phyloP scores from a whole-genome alignment of 352 stramenopile species.

The Thalassiosira livingstoniorum region DNA sequence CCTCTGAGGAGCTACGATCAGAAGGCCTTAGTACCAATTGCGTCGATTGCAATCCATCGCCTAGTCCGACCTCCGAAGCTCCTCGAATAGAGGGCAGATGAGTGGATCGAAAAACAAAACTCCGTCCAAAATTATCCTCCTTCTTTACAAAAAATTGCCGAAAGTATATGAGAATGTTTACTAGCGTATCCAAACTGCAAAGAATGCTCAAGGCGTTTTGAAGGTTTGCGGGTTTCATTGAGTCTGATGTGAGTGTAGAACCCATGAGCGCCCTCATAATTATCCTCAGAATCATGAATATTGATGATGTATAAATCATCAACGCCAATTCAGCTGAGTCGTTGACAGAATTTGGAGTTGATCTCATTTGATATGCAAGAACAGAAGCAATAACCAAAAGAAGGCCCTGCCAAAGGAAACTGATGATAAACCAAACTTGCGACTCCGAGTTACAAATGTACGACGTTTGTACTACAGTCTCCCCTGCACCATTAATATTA shows the following conservation, averaged over 20 bases:
- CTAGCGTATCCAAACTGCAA: constrained; percentile 3
- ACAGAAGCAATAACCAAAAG: background rate
- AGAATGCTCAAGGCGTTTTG: constrained; percentile 1
- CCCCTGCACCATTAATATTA: background rate
- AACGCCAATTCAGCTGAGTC: constrained; percentile 14
- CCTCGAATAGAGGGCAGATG: too few relatives aligned
- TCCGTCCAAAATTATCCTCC: too few relatives aligned
- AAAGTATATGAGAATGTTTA: constrained; percentile 11
- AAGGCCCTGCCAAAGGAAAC: background rate
- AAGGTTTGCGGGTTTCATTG: background rate
- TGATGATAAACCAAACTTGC: constrained; percentile 5
- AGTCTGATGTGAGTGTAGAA: background rate
- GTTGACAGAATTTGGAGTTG: constrained; percentile 7
- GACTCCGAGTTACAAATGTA: constrained; percentile 13
- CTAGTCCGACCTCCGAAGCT: too few relatives aligned
- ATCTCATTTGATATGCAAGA: constrained; percentile 21
- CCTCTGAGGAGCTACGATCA: too few relatives aligned
- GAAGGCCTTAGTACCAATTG: too few relatives aligned
- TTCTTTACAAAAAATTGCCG: background rate
- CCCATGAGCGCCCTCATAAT: background rate
- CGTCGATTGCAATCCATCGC: too few relatives aligned
- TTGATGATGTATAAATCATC: constrained; percentile 22
- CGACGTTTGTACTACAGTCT: background rate
- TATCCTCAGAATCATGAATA: constrained; percentile 5
- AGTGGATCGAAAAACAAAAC: too few relatives aligned